Percentiles rank a stretch among this genome's conserved stretches.
Evolutionary conservation across 352 stramenopile genomes (phyloP).

Genomic region (Pythium brachiatum): DNA sequence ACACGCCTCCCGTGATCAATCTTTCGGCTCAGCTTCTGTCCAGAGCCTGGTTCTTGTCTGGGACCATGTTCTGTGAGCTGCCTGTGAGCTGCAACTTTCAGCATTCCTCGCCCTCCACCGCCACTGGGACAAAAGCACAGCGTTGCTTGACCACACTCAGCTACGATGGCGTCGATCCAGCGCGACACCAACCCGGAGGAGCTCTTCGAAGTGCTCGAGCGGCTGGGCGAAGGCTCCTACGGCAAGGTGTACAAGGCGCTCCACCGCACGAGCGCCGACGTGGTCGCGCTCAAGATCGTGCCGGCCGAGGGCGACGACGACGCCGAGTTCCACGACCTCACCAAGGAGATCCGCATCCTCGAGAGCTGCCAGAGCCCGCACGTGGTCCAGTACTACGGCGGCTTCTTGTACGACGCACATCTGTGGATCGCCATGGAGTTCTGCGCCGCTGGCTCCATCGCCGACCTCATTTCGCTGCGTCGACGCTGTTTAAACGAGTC

Average conservation of each 20-base stretch:
- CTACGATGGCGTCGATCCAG: constrained; percentile 62
- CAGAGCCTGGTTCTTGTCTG: constrained; percentile 1
- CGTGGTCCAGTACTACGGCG: constrained; percentile 85
- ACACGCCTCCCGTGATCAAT: background rate
- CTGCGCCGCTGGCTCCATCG: constrained; percentile 79
- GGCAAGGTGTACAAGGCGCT: constrained; percentile 85
- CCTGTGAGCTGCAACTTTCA: background rate
- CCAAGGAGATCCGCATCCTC: constrained; percentile 85
- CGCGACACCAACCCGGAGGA: constrained; percentile 62
- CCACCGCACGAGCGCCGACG: constrained; percentile 46
- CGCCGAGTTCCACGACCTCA: constrained; percentile 55
- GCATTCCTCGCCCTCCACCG: background rate
- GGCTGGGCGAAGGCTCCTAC: constrained; percentile 82
- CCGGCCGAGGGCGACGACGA: constrained; percentile 79
- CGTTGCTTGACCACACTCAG: background rate
- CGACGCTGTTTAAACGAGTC: constrained; percentile 49
- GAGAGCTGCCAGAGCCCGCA: constrained; percentile 77
- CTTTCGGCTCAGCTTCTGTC: background rate
- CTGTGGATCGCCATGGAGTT: constrained; percentile 91
- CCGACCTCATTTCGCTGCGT: constrained; percentile 70
- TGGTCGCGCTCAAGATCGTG: constrained; percentile 86
- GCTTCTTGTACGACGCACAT: constrained; percentile 71
- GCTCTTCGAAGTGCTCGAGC: constrained; percentile 73
- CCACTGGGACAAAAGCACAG: background rate
- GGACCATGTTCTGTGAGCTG: too few relatives aligned